Evolutionary conservation across 1,284 basidiomycete genomes (phyloP).

Genomic region (Schizophyllum amplum): DNA sequence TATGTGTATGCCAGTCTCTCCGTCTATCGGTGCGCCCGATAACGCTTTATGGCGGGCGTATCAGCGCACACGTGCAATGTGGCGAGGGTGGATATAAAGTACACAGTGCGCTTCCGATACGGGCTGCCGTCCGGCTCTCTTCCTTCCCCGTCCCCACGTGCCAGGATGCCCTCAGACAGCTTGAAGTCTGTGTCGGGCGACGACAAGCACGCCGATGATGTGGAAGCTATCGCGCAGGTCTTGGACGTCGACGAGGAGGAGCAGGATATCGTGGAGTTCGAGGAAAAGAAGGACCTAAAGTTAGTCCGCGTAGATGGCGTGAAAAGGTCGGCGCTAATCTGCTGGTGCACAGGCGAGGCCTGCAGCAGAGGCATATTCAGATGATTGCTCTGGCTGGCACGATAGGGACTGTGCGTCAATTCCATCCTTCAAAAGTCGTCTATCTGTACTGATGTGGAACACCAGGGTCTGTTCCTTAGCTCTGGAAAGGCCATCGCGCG

Average conservation of each 20-base stretch:
- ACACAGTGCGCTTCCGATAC: neutral
- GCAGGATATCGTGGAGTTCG: neutral
- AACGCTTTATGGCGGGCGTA: neutral
- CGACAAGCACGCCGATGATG: neutral
- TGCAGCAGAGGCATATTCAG: constrained; percentile 16
- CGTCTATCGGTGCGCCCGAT: neutral
- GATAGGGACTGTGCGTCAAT: constrained; percentile 9
- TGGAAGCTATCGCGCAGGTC: neutral
- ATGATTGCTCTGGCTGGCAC: constrained; percentile 16
- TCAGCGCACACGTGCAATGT: neutral
- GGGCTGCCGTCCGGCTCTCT: neutral
- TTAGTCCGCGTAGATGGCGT: neutral
- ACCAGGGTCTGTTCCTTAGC: constrained; percentile 37
- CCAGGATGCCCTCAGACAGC: neutral
- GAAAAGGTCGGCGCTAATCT: neutral
- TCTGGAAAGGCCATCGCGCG: constrained; percentile 31
- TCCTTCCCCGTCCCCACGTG: neutral
- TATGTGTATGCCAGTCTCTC: neutral
- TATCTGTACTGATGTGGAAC: neutral
- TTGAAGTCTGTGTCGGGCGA: neutral
- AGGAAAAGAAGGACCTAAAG: neutral
- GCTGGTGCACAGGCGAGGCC: neutral
- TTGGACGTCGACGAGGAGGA: neutral
- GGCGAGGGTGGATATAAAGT: neutral
- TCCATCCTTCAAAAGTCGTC: neutral